Evolutionary conservation across 1,284 basidiomycete species (phyloP).

Genomic region (Leccinum insolens): DNA sequence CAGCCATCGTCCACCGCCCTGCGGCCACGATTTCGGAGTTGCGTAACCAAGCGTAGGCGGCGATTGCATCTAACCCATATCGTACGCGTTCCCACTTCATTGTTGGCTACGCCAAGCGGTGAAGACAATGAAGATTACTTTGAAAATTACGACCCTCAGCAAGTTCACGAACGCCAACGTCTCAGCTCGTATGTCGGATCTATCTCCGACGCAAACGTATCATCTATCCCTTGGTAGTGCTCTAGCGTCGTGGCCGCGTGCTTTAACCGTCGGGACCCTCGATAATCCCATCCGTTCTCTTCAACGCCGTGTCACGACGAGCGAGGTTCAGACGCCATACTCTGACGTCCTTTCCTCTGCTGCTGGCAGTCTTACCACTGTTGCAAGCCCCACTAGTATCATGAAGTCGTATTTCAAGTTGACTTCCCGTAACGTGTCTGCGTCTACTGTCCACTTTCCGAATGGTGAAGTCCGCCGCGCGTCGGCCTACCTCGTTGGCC

Average conservation of each 20-base stretch:
- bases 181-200: slow-evolving; percentile 63
- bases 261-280: slow-evolving; percentile 88
- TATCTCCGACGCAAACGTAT: slow-evolving; percentile 48
- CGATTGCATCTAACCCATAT: slow-evolving; percentile 87
- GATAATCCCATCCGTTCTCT: slow-evolving; percentile 72
- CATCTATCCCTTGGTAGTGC: slow-evolving; percentile 54
- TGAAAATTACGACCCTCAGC: slow-evolving; percentile 53
- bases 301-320: slow-evolving; percentile 64
- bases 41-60: slow-evolving; percentile 84
- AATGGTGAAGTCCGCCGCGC: slow-evolving; percentile 61
- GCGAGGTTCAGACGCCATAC: slow-evolving; percentile 59
- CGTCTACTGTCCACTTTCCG: slow-evolving; percentile 72
- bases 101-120: slow-evolving; percentile 62
- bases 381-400: slow-evolving; percentile 54
- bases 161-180: slow-evolving; percentile 52
- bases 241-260: slow-evolving; percentile 69
- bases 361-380: slow-evolving; percentile 44
- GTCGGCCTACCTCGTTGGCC: slow-evolving; percentile 69
- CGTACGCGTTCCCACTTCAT: slow-evolving; percentile 58
- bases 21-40: slow-evolving; percentile 85
- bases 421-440: slow-evolving; percentile 47
- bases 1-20: slow-evolving; percentile 57
- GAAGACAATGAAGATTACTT: slow-evolving; percentile 76
- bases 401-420: slow-evolving; percentile 58
- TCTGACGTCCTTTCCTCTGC: slow-evolving; percentile 51